A percentile compares a stretch with the other conserved stretches of the same genome.
These are phyloP conservation scores for Gracilaria caudata DNA, from an alignment of 23 red algal species.

Conservation along the genomic window DNA sequence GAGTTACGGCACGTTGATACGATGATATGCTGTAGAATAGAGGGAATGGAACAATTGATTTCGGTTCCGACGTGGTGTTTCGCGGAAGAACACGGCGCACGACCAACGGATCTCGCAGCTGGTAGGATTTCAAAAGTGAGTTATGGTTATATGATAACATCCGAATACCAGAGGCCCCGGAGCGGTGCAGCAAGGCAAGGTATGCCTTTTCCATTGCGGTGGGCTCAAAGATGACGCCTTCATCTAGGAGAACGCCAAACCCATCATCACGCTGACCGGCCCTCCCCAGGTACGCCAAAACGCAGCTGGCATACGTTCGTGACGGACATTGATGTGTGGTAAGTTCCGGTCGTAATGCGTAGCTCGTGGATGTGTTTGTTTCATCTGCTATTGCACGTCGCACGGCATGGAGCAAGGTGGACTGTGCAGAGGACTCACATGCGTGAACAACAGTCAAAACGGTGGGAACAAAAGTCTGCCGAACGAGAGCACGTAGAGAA, in stretches of 20 bases:
- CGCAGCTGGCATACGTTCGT: neutral
- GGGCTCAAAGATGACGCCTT: conserved; percentile 28
- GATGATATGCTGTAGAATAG: conserved; percentile 13
- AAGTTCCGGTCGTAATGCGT: conserved; percentile 20
- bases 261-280: conserved; percentile 12
- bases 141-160: conserved; percentile 16
- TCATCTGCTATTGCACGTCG: conserved; percentile 23
- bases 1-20: neutral
- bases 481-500: conserved; percentile 15
- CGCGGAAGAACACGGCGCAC: conserved; percentile 22
- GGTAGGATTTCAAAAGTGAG: conserved; percentile 20
- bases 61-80: neutral
- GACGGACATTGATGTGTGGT: conserved; percentile 15
- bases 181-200: conserved; percentile 12
- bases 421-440: neutral
- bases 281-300: conserved; percentile 12
- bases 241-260: conserved; percentile 16
- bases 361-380: conserved; percentile 3
- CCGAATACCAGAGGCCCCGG: conserved; percentile 13
- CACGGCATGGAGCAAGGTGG: conserved; percentile 25
- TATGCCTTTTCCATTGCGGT: conserved; percentile 61
- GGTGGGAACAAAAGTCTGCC: conserved; percentile 49
- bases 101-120: conserved; percentile 9
- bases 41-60: conserved; percentile 10
- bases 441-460: conserved; percentile 48